Base-by-base conservation (phyloP, 305 asterid species). In the Ajuga reptans region DNA sequence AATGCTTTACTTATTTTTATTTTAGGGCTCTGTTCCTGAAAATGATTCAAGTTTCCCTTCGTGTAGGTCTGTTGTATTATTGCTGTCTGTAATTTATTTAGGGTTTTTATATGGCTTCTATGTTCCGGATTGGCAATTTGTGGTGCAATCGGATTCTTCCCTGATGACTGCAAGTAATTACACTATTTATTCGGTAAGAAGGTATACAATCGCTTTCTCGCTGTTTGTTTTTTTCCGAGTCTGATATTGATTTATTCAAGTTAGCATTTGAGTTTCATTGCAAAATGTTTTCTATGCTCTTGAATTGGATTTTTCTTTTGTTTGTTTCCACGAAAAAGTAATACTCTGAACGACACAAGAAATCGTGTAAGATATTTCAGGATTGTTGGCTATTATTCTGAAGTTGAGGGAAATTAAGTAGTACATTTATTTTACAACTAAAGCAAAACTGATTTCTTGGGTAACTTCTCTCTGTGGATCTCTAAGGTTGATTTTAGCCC, bases 81-180 rank as follows among this genome's bases (percentile, higher is more conserved):
- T 69, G 75, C 72, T 90, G 52, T 83, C 77, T 75, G 81, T 80
- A 37, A 64, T 80, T 52, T 81, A 90, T 76, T 43, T 81, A 61
- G 92, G 92, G 49, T 55, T 88, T 54, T 69, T 83, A 34, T 85
- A 88, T 67, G 96, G 96, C 55, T 54, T 90, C 69, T 85, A 84
- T 68, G 89, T 88, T 43, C 92, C 97, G 1, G 85, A 88, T 72
- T 90, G 96, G 95, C 79, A 82, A 68, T 83, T 74, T 65, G 79
- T 47, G 64, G 72, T 50, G 54, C 79, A 43, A 60, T 59, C 86
- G 64, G 75, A 79, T 34, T 77, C 79, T 61, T 69, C 83, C 17
- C 8, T 63, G 53, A 11, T 59, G 72, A 50, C 76, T 41, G 73
- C 77, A 33, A 77, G 72, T 77, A 78, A 54, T 50, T 71, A 69